Conservation (phyloP, 1,284 basidiomycete species). For the Papiliotrema laurentii region DNA sequence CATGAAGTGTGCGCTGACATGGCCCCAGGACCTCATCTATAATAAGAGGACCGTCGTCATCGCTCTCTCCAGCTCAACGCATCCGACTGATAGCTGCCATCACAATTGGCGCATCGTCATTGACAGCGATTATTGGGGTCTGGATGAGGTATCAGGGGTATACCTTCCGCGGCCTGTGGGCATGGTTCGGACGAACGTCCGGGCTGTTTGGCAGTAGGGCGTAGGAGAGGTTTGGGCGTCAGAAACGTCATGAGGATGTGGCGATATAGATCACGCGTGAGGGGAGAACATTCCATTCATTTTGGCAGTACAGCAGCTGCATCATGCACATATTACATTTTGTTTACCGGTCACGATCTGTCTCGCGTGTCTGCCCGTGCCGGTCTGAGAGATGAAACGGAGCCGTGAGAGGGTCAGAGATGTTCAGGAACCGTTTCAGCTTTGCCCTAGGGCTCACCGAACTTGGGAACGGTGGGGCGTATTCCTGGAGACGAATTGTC, state of each 20-base stretch:
- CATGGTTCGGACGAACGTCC: slow-evolving; percentile 30
- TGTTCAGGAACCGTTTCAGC: too few species aligned
- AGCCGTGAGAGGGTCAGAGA: too few species aligned
- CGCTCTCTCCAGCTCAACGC: slow-evolving; percentile 32
- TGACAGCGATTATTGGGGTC: slow-evolving; percentile 29
- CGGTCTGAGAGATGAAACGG: too few species aligned
- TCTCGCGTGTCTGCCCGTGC: too few species aligned
- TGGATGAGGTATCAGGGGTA: slow-evolving; percentile 46
- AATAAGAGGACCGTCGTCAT: slow-evolving; percentile 36
- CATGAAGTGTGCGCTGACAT: not conserved
- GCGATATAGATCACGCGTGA: not conserved
- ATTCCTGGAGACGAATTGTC: too few species aligned
- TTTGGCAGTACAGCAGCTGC: too few species aligned
- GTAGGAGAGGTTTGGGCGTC: not conserved
- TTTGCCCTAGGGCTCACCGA: too few species aligned
- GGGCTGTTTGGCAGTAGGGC: slow-evolving; percentile 3
- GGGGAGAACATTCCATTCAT: too few species aligned
- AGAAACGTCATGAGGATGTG: not conserved
- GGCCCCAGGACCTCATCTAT: slow-evolving; percentile 36
- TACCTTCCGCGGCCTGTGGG: slow-evolving; percentile 38
- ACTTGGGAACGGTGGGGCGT: too few species aligned
- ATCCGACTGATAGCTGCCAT: slow-evolving; percentile 27
- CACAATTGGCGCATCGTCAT: slow-evolving; percentile 21
- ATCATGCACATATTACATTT: too few species aligned
- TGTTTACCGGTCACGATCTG: too few species aligned